Evolutionary conservation across 768 basidiomycete genomes (phyloP).

Genomic region (Leccinum incarnatum): DNA sequence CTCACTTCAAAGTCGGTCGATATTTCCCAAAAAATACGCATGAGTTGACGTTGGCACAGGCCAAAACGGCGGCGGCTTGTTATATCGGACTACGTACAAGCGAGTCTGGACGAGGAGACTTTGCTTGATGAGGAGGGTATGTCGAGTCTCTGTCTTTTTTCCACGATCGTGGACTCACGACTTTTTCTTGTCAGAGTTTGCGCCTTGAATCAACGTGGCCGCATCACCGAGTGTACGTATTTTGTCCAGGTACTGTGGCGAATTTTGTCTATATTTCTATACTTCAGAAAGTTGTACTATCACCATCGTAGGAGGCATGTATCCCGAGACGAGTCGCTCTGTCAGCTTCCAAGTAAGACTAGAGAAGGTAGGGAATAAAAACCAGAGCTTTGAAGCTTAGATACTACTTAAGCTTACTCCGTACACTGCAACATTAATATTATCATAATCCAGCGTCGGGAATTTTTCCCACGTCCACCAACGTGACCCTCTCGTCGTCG

Average conservation of each 20-base stretch:
- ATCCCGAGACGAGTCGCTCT: no score
- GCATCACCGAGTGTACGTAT: background rate
- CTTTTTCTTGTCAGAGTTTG: background rate
- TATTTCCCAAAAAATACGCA: background rate
- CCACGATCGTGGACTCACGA: background rate
- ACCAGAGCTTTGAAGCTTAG: no score
- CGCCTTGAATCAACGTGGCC: background rate
- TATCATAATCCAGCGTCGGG: no score
- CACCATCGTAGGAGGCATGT: no score
- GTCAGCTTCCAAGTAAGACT: no score
- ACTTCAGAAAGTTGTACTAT: background rate
- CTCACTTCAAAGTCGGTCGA: slow-evolving; percentile 64
- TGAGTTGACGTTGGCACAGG: slow-evolving; percentile 38
- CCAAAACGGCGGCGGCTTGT: slow-evolving; percentile 80
- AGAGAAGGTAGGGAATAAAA: no score
- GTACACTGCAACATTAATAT: no score
- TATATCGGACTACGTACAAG: slow-evolving; percentile 71
- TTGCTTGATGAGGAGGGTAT: slow-evolving; percentile 80
- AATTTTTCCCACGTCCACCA: no score
- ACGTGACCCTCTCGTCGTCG: no score
- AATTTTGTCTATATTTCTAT: no score
- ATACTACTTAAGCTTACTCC: no score
- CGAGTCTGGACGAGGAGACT: slow-evolving; percentile 80
- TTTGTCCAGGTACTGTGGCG: background rate
- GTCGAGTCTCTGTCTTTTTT: background rate